phyloP scores from a whole-genome alignment of 2,329 filamentous ascomycete species.

The Talaromyces sp. region DNA sequence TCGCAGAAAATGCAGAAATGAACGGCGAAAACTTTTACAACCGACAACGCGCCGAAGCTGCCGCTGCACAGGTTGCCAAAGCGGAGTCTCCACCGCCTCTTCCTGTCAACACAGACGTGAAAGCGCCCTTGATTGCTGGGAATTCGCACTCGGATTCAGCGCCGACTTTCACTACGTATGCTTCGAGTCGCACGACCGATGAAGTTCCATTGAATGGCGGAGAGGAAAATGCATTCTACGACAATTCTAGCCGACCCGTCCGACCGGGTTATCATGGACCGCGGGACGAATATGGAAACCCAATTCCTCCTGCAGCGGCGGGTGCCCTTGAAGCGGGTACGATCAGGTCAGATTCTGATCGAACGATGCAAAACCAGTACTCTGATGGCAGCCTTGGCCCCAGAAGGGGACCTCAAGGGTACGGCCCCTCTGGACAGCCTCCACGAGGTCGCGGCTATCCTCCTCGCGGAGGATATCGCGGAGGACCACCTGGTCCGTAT shows the following conservation, averaged over 20 bases:
- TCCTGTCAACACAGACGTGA: conserved; percentile 52
- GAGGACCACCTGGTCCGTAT: conserved; percentile 22
- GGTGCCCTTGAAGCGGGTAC: conserved; percentile 31
- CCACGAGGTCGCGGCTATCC: conserved; percentile 53
- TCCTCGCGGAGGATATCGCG: conserved; percentile 38
- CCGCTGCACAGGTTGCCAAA: conserved; percentile 30
- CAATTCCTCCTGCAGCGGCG: conserved; percentile 32
- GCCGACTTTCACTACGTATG: conserved; percentile 48
- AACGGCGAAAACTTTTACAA: conserved; percentile 90
- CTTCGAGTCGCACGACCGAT: conserved; percentile 21
- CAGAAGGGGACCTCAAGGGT: conserved; percentile 40
- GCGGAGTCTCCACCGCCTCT: conserved; percentile 50
- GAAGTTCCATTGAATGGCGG: background rate
- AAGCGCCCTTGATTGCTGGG: conserved; percentile 57
- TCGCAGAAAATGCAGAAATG: conserved; percentile 95
- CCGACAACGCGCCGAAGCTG: conserved; percentile 46
- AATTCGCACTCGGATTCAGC: conserved; percentile 43
- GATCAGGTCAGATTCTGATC: conserved; percentile 42
- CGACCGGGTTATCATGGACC: conserved; percentile 33
- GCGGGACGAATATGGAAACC: conserved; percentile 40
- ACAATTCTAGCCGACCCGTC: conserved; percentile 5
- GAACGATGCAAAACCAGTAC: conserved; percentile 44
- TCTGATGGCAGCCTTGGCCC: conserved; percentile 47
- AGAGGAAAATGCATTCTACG: background rate
- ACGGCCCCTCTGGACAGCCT: conserved; percentile 28